These are phyloP conservation scores for Royoungia palumana DNA, from an alignment of 768 basidiomycete genomes.

Conservation along the genomic window DNA sequence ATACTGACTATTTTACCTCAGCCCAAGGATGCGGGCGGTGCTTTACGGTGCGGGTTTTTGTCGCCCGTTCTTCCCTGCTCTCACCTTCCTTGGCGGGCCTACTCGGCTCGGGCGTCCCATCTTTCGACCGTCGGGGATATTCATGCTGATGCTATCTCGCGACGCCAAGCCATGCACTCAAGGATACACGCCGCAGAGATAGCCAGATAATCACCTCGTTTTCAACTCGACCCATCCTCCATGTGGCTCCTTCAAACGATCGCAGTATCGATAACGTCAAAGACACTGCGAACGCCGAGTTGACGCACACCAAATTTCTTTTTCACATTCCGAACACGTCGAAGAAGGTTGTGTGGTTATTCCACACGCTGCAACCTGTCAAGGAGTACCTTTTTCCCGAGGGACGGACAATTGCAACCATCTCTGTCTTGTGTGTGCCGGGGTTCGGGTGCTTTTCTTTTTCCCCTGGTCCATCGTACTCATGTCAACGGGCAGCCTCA, in stretches of 20 bases:
- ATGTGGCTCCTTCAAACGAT: conserved; percentile 12
- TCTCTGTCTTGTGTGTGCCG: not conserved
- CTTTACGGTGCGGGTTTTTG: conserved; percentile 1
- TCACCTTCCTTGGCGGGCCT: not conserved
- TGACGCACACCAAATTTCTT: not conserved
- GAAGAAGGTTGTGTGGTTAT: conserved; percentile 1
- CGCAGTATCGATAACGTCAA: conserved; percentile 15
- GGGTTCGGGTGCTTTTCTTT: not conserved
- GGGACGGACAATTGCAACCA: not conserved
- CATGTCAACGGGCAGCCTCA: not conserved
- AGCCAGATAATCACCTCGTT: conserved; percentile 8
- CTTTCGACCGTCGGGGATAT: not conserved
- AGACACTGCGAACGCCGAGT: conserved; percentile 2
- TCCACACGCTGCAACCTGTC: conserved; percentile 9
- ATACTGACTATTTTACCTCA: conserved; percentile 2
- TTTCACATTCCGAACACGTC: conserved; percentile 20
- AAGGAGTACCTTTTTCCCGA: conserved; percentile 3
- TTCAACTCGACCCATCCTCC: conserved; percentile 8
- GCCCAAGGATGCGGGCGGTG: not conserved
- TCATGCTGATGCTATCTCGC: not conserved
- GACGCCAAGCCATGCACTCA: conserved; percentile 1
- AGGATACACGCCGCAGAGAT: not conserved
- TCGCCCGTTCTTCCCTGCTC: not conserved
- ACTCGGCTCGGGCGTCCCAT: not conserved
- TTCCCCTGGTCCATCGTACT: not conserved